phyloP scores from a whole-genome alignment of 2,329 filamentous ascomycete genomes.

The Ophioceras dolichostomum region DNA sequence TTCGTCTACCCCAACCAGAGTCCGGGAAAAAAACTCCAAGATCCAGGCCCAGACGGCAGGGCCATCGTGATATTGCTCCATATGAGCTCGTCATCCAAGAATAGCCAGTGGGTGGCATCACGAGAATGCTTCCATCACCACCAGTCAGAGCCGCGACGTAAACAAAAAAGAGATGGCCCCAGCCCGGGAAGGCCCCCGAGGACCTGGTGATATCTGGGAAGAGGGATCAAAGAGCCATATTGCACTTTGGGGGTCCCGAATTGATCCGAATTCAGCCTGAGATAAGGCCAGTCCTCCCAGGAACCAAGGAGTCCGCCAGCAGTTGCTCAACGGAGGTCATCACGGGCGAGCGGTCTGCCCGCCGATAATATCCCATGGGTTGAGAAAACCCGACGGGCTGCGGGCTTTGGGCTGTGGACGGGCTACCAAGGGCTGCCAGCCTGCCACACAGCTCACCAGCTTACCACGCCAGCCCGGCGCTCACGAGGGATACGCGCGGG shows the following conservation, averaged over 20 bases:
- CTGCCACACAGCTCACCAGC: no score
- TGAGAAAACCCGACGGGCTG: neutral
- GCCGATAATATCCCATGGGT: no score
- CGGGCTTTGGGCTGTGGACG: no score
- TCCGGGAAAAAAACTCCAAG: neutral
- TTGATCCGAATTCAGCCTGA: slow-evolving; percentile 13
- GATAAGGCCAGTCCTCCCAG: slow-evolving; percentile 9
- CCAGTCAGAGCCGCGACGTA: neutral
- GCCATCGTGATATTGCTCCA: slow-evolving; percentile 8
- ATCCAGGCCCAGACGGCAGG: slow-evolving; percentile 1
- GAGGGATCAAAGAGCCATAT: slow-evolving; percentile 7
- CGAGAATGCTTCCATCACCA: neutral
- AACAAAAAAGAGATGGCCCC: no score
- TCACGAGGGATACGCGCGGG: no score
- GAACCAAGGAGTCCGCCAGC: neutral
- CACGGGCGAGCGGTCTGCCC: no score
- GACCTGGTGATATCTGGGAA: slow-evolving; percentile 5
- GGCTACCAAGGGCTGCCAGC: no score
- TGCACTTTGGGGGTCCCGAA: slow-evolving; percentile 6
- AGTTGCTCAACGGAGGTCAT: neutral
- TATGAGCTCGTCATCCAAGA: slow-evolving; percentile 7
- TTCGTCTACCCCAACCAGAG: neutral
- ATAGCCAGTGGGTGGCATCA: slow-evolving; percentile 6
- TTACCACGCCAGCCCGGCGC: no score
- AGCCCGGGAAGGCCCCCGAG: slow-evolving; percentile 2